Conservation (phyloP, 352 stramenopile species). For the Globisporangium perplexum region DNA sequence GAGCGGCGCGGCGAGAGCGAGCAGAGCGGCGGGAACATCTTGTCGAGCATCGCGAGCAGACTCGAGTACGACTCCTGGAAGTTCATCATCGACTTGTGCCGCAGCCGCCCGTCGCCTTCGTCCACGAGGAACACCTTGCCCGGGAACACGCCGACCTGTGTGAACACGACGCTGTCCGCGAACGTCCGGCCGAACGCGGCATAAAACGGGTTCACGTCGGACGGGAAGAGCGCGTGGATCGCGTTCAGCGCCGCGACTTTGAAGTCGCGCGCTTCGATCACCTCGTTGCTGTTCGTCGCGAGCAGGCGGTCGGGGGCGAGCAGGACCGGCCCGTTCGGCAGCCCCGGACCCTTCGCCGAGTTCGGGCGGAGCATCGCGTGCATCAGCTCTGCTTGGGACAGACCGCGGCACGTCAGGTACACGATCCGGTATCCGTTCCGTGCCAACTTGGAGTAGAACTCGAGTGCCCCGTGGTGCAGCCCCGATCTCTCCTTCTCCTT, state of each 20-base stretch:
- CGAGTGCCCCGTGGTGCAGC: constrained; percentile 58
- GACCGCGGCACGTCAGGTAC: constrained; percentile 68
- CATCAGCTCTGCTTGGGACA: constrained; percentile 51
- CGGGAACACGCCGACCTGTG: constrained; percentile 66
- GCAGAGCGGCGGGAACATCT: constrained; percentile 75
- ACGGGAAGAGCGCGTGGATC: constrained; percentile 59
- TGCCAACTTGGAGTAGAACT: constrained; percentile 66
- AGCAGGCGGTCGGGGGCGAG: constrained; percentile 60
- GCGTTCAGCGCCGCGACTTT: constrained; percentile 60
- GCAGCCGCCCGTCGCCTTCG: constrained; percentile 40
- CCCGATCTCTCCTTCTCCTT: constrained; percentile 43
- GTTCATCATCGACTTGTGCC: constrained; percentile 54
- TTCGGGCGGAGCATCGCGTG: constrained; percentile 17
- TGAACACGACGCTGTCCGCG: constrained; percentile 51
- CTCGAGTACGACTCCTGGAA: constrained; percentile 67
- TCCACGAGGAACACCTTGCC: constrained; percentile 76
- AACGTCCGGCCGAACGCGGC: constrained; percentile 69
- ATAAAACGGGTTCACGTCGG: constrained; percentile 80
- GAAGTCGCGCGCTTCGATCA: constrained; percentile 51
- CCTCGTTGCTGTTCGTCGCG: constrained; percentile 28
- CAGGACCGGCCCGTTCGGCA: constrained; percentile 73
- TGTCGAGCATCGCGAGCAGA: constrained; percentile 48
- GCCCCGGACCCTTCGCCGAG: constrained; percentile 9
- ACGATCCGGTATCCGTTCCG: constrained; percentile 74
- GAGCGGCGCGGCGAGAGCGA: constrained; percentile 17